Percentiles rank a stretch among this genome's conserved stretches.
Evolutionary conservation across 176 grass and related monocot species (phyloP).

Genomic region (Oryza australiensis): DNA sequence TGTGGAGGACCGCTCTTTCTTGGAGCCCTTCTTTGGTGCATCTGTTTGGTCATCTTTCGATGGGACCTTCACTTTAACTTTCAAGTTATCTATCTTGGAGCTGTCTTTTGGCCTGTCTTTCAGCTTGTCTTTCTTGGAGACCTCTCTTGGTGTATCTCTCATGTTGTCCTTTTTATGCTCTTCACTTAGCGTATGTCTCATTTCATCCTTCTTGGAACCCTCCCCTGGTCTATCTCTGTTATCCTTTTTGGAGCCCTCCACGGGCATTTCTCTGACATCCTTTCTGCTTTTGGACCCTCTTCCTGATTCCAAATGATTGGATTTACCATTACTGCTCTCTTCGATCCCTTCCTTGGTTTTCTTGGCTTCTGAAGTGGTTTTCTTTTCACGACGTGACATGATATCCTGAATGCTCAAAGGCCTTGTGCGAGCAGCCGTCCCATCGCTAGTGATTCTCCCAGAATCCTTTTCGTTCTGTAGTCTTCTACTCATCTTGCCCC

Average conservation of each 20-base stretch:
- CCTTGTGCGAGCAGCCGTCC: conserved; percentile 81
- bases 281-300: conserved; percentile 42
- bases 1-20: conserved; percentile 22
- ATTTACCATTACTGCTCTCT: conserved; percentile 28
- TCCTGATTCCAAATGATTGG: conserved; percentile 24
- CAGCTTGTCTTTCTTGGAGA: conserved; percentile 43
- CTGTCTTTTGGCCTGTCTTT: conserved; percentile 27
- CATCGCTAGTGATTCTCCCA: conserved; percentile 36
- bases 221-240: conserved; percentile 35
- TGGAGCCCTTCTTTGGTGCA: conserved; percentile 43
- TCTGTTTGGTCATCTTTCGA: conserved; percentile 49
- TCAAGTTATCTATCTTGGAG: conserved; percentile 34
- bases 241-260: conserved; percentile 44
- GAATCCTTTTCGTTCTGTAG: conserved; percentile 31
- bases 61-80: conserved; percentile 34
- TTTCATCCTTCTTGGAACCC: conserved; percentile 39
- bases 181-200: conserved; percentile 21
- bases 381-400: conserved; percentile 68
- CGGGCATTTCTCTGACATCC: conserved; percentile 27
- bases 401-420: conserved; percentile 90
- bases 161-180: conserved; percentile 33
- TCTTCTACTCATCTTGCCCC: conserved; percentile 68
- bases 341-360: conserved; percentile 33
- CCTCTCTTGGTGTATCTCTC: conserved; percentile 27
- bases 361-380: conserved; percentile 42